Evolutionary conservation across 495 filamentous ascomycete species (phyloP), one percentile per base, ranked within the genome.

Genomic region (Cercophora samala): DNA sequence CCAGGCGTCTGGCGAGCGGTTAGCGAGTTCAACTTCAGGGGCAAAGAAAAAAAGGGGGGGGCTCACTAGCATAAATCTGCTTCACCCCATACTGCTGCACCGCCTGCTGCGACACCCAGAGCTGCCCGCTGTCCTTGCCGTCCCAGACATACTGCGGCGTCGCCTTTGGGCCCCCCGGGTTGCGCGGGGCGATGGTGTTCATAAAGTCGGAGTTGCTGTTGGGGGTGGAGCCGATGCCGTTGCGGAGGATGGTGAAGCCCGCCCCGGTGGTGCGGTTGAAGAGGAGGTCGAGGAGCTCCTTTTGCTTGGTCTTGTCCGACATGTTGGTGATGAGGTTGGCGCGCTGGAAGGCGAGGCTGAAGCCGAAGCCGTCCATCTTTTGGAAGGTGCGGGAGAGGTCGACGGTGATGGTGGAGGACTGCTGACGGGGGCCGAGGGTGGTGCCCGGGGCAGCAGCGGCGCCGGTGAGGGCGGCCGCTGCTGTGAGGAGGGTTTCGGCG

Each of bases 191-290:
- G 23, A 84, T 80, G 1, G 78, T 78, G 69, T 83, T 79, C 79
- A 82, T 83, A 59, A 79, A 76, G 71, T 85, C 82, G 25, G 70
- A 75, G 55, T 71, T 71, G 58, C 73, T 76, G 71, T 79, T 77
- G 2, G 78, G 76, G 59, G 75, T 78, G 0, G 83, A 84, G 9
- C 84, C 84, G 70, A 88, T 84, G 22, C 85, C 82, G 66, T 84
- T 85, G 8, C 85, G 83, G 52, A 88, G 66, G 68, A 88, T 86
- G 23, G 80, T 78, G 62, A 88, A 75, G 3, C 84, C 85, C 0
- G 85, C 85, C 3, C 84, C 85, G 0, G 73, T 76, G 4, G 77
- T 79, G 19, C 75, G 75, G 73, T 79, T 82, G 76, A 86, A 86
- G 25, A 88, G 79, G 15, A 80, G 76, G 66, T 87, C 83, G 4